phyloP scores from a whole-genome alignment of 441 rosid genomes.

The Gossypium davidsonii region DNA sequence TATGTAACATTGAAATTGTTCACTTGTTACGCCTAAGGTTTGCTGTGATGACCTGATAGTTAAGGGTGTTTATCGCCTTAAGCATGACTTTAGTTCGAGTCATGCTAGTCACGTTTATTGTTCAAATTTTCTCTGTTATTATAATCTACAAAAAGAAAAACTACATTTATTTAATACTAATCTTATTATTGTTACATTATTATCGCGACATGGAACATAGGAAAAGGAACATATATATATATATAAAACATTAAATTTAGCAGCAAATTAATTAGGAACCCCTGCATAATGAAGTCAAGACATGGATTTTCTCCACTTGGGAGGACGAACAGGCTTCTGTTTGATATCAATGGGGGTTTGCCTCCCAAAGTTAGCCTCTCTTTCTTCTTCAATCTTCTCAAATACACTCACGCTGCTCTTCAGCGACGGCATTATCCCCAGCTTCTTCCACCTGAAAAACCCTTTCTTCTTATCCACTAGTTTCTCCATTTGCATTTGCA shows the following conservation, averaged over 20 bases:
- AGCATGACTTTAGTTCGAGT: accelerated
- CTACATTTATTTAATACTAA: background rate
- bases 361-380: slow-evolving; percentile 26
- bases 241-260: background rate
- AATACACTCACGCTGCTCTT: slow-evolving; percentile 30
- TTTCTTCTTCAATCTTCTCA: slow-evolving; percentile 34
- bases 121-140: accelerated
- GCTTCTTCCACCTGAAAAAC: slow-evolving; percentile 60
- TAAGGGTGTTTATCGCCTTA: accelerated
- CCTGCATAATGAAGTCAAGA: slow-evolving; percentile 23
- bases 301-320: slow-evolving; percentile 56
- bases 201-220: background rate
- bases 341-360: slow-evolving; percentile 59
- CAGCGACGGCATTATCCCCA: slow-evolving; percentile 44
- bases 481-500: slow-evolving; percentile 62
- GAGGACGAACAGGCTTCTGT: slow-evolving; percentile 48
- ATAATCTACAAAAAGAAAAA: no score
- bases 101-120: accelerated
- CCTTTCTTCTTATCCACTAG: slow-evolving; percentile 51
- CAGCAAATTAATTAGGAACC: background rate
- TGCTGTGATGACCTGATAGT: background rate
- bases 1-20: background rate
- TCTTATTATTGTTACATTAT: background rate
- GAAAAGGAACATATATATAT: background rate
- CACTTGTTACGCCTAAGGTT: background rate